A percentile compares a stretch with the other conserved stretches of the same genome.
Conservation (phyloP, 495 filamentous ascomycete species). For the Neurospora discreta region DNA sequence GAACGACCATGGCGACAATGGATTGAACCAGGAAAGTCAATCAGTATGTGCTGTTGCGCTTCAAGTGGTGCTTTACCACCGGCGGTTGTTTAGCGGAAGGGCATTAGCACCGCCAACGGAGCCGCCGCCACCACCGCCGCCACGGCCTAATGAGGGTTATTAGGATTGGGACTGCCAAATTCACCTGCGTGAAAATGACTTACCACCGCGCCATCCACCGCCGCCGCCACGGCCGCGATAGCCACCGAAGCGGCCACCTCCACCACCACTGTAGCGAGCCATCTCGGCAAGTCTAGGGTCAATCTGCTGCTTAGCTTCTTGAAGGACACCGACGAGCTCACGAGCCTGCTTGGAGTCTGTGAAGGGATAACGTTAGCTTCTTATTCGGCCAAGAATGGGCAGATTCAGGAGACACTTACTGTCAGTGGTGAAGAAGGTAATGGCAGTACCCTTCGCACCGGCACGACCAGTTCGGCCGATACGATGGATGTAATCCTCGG, state of each 20-base stretch:
- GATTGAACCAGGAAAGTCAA: neutral
- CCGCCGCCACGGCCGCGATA: constrained; percentile 34
- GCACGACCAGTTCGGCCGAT: constrained; percentile 97
- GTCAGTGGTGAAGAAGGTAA: constrained; percentile 97
- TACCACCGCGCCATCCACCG: constrained; percentile 25
- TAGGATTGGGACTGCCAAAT: neutral
- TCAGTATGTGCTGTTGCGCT: neutral
- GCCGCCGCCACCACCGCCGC: neutral
- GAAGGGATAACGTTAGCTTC: constrained; percentile 20
- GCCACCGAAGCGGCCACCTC: constrained; percentile 57
- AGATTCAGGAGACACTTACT: constrained; percentile 49
- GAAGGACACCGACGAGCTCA: constrained; percentile 84
- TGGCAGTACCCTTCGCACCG: constrained; percentile 82
- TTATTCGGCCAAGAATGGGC: constrained; percentile 2
- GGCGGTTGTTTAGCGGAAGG: constrained; percentile 34
- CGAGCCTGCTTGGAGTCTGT: constrained; percentile 92
- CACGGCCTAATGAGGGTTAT: neutral
- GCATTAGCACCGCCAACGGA: constrained; percentile 30
- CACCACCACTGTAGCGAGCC: constrained; percentile 83
- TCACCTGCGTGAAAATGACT: constrained; percentile 36
- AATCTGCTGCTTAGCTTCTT: constrained; percentile 96
- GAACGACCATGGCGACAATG: neutral
- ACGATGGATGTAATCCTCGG: constrained; percentile 98
- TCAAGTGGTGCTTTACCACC: constrained; percentile 27
- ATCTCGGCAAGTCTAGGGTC: constrained; percentile 93